Conservation (phyloP, 345 rosid species). For the Raphanus raphanistrum region DNA sequence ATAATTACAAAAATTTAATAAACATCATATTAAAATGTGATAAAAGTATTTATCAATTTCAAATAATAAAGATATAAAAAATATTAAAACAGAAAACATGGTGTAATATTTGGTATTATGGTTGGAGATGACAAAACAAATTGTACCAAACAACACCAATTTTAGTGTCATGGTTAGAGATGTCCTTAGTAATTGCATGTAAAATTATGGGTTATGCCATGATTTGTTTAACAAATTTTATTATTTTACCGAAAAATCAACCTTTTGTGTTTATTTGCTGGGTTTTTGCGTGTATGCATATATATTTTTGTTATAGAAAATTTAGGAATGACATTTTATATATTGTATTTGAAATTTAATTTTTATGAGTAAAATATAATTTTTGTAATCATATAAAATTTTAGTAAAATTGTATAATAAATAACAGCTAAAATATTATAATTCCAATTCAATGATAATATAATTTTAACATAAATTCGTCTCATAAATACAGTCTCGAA, state of each 20-base stretch:
- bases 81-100: too few species aligned
- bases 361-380: background rate
- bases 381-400: background rate
- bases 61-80: too few species aligned
- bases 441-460: background rate
- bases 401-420: background rate
- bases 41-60: too few species aligned
- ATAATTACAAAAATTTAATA: too few species aligned
- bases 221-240: background rate
- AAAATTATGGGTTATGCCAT: background rate
- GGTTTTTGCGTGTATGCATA: background rate
- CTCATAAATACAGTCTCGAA: background rate
- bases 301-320: background rate
- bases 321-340: background rate
- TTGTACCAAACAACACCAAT: too few species aligned
- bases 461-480: too few species aligned
- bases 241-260: background rate
- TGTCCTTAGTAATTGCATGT: background rate
- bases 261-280: background rate
- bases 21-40: too few species aligned
- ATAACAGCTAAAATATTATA: background rate
- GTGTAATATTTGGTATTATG: too few species aligned
- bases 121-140: too few species aligned
- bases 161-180: too few species aligned
- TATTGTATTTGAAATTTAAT: background rate